Percentiles rank a stretch among this genome's conserved stretches.
Conservation (phyloP, 2,329 filamentous ascomycete genomes). For the Gnomoniopsis sp. region DNA sequence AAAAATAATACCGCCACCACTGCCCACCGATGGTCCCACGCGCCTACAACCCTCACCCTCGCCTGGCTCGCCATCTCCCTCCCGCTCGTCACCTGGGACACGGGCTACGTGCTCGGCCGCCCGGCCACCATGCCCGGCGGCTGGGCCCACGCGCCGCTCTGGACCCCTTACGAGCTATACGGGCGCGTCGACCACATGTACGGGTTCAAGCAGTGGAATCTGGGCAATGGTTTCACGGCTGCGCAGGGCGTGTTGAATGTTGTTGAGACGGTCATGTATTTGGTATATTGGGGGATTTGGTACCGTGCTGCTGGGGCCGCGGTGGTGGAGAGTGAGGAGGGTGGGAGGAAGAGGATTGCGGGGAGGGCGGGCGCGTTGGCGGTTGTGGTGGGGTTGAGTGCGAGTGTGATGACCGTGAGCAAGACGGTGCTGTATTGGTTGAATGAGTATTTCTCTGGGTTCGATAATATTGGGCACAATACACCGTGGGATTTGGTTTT, state of each 20-base stretch:
- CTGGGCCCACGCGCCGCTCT: slow-evolving; percentile 67
- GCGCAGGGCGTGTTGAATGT: slow-evolving; percentile 59
- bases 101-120: slow-evolving; percentile 72
- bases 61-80: slow-evolving; percentile 73
- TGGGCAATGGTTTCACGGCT: slow-evolving; percentile 69
- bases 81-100: slow-evolving; percentile 80
- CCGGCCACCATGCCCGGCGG: slow-evolving; percentile 82
- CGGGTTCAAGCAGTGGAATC: slow-evolving; percentile 68
- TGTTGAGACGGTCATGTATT: slow-evolving; percentile 33
- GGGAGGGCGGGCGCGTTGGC: slow-evolving; percentile 44
- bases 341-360: slow-evolving; percentile 31
- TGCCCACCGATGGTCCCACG: slow-evolving; percentile 37
- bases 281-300: slow-evolving; percentile 33
- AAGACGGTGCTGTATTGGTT: slow-evolving; percentile 61
- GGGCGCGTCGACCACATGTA: slow-evolving; percentile 78
- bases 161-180: slow-evolving; percentile 76
- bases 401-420: slow-evolving; percentile 57
- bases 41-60: slow-evolving; percentile 45
- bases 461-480: slow-evolving; percentile 58
- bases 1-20: slow-evolving; percentile 2
- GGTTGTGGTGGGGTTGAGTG: slow-evolving; percentile 47
- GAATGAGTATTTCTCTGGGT: slow-evolving; percentile 54
- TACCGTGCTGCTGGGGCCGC: slow-evolving; percentile 22
- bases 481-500: slow-evolving; percentile 38
- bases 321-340: slow-evolving; percentile 19